Evolutionary conservation across 148 eudicot species (phyloP), one percentile per base, ranked within the genome.

Genomic region (Hydrangea macrophylla): DNA sequence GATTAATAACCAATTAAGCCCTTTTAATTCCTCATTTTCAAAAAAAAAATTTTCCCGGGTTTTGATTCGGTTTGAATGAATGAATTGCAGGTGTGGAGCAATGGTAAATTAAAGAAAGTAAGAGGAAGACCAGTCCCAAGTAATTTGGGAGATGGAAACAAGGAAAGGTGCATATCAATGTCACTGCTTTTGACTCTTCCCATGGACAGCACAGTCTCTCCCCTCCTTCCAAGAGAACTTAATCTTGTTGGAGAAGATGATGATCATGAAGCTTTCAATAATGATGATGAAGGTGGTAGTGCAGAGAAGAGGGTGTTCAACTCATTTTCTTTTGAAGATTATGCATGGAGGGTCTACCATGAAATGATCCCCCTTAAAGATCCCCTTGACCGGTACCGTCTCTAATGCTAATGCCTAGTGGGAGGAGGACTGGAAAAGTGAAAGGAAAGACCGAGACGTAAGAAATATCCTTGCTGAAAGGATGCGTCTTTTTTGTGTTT

Each of bases 261-360:
- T 4, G 79, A 68, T 5, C 20, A 59, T 27, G 9, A 23, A 70
- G 55, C 23, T n/a, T 24, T 58, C 24, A 58, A 63, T n/a, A 20
- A 51, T 12, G 73, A 44, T 11, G 69, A 30, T 8, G 65, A 45
- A 2, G 48, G 33, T 31, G 59, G 64, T 32, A 23, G 12, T 15
- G 18, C 32, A 20, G 67, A 78, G 67, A 9, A 28, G 24, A 68
- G 56, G 64, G 59, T 63, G 17, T 88, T 88, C 60, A 62, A 79
- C 66, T 58, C 92, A 0, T 88, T 91, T 24, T 68, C 79, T 2
- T 88, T 92, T 1, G 93, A 92, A 75, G 97, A 89, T 59, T 92
- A 92, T 56, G 92, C 91, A 0, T 85, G 96, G 97, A 89, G 92
- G 70, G 79, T 92, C 37, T 92, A 87, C 73, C 87, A 89, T 45